phyloP scores from a whole-genome alignment of 257 asterid genomes.

The Solanum tacnaense region DNA sequence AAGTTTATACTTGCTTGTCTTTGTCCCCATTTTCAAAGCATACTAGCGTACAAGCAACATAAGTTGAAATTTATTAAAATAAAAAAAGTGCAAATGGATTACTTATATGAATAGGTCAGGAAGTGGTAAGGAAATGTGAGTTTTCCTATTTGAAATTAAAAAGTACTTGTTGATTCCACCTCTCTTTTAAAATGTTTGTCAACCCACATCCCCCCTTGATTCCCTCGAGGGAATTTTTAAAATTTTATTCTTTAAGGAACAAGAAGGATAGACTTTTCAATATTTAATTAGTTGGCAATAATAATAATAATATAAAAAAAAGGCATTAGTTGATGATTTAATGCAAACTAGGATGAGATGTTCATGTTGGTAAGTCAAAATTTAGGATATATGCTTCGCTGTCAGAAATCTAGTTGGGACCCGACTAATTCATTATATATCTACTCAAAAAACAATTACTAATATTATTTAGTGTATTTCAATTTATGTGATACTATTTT shows the following conservation, averaged over 20 bases:
- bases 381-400: neutral
- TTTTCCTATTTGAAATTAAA: neutral
- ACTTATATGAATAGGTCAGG: neutral
- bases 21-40: neutral
- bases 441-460: neutral
- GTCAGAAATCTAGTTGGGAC: neutral
- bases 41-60: neutral
- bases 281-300: neutral
- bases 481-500: neutral
- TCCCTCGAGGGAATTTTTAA: neutral
- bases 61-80: neutral
- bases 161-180: neutral
- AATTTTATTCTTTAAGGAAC: neutral
- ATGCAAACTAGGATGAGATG: neutral
- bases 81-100: neutral
- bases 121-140: neutral
- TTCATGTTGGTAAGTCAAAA: neutral
- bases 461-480: neutral
- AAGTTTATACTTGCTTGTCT: neutral
- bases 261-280: neutral
- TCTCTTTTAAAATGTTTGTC: neutral
- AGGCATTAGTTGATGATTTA: neutral
- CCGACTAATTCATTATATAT: neutral
- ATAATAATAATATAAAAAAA: neutral
- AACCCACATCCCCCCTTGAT: neutral